Evolutionary conservation across 2,329 filamentous ascomycete genomes (phyloP).

Genomic region (Trichophyton rubrum): DNA sequence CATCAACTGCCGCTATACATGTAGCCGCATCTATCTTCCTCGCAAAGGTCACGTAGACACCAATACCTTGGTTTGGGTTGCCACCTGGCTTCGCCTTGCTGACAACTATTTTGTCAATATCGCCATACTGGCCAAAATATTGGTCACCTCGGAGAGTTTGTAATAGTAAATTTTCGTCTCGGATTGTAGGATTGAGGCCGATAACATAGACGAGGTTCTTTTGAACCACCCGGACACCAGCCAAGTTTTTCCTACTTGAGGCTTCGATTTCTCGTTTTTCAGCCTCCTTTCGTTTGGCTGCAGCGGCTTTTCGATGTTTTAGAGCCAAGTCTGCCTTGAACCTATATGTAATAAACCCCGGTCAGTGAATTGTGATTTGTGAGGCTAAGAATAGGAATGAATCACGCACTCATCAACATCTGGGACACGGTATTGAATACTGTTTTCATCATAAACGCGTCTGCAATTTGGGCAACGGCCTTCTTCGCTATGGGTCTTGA

Average conservation of each 20-base stretch:
- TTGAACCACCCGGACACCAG: constrained; percentile 89
- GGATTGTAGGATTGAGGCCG: constrained; percentile 77
- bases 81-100: constrained; percentile 78
- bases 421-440: constrained; percentile 92
- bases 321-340: constrained; percentile 40
- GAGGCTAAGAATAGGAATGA: constrained; percentile 7
- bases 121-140: constrained; percentile 97
- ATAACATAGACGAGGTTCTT: constrained; percentile 99
- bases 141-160: constrained; percentile 80
- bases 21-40: constrained; percentile 77
- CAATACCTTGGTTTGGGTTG: constrained; percentile 66
- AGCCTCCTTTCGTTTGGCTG: constrained; percentile 80
- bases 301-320: constrained; percentile 87
- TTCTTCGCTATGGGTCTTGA: constrained; percentile 89
- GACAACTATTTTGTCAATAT: constrained; percentile 97
- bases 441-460: constrained; percentile 89
- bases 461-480: constrained; percentile 95
- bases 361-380: not conserved
- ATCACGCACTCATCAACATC: constrained; percentile 78
- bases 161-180: constrained; percentile 73
- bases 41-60: constrained; percentile 97
- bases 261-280: constrained; percentile 95
- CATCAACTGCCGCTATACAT: constrained; percentile 87
- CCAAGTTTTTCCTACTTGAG: constrained; percentile 87
- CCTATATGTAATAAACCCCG: constrained; percentile 19